A percentile compares a stretch with the other conserved stretches of the same genome.
These are phyloP conservation scores for Botrytis fragariae DNA, from an alignment of 2,329 filamentous ascomycete genomes.

Conservation along the genomic window DNA sequence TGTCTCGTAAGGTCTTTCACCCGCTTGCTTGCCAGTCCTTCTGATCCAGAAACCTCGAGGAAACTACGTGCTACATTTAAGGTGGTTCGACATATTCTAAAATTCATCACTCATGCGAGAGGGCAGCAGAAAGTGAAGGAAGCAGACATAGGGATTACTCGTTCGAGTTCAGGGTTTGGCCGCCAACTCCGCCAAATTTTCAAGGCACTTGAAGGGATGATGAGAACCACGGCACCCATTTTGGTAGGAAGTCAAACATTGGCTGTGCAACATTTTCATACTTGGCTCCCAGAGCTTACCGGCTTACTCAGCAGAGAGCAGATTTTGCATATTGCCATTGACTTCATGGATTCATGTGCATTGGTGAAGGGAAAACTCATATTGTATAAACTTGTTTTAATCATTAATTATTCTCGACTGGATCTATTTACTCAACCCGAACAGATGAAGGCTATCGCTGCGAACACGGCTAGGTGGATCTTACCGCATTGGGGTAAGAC, in stretches of 20 bases:
- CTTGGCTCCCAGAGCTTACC: constrained; percentile 89
- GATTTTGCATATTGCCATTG: constrained; percentile 85
- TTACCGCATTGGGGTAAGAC: constrained; percentile 87
- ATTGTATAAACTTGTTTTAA: constrained; percentile 86
- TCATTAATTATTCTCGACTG: constrained; percentile 85
- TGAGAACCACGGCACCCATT: constrained; percentile 81
- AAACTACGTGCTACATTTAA: constrained; percentile 91
- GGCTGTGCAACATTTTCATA: constrained; percentile 93
- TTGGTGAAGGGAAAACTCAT: constrained; percentile 87
- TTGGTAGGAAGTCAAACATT: constrained; percentile 93
- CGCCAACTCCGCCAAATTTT: constrained; percentile 84
- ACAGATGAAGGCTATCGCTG: constrained; percentile 68
- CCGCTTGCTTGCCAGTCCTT: constrained; percentile 75
- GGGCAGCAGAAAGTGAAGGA: constrained; percentile 87
- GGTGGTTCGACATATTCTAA: constrained; percentile 87
- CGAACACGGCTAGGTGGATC: constrained; percentile 87
- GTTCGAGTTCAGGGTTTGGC: constrained; percentile 69
- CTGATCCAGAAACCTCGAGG: constrained; percentile 78
- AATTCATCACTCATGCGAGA: constrained; percentile 88
- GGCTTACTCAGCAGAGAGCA: constrained; percentile 76
- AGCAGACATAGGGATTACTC: constrained; percentile 79
- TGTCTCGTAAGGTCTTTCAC: constrained; percentile 86
- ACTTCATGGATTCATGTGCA: constrained; percentile 89
- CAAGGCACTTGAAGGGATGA: constrained; percentile 82
- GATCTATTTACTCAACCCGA: constrained; percentile 78